A percentile compares a stretch with the other conserved stretches of the same genome.
Evolutionary conservation across 768 basidiomycete genomes (phyloP).

Genomic region (Kondoa subrosea): DNA sequence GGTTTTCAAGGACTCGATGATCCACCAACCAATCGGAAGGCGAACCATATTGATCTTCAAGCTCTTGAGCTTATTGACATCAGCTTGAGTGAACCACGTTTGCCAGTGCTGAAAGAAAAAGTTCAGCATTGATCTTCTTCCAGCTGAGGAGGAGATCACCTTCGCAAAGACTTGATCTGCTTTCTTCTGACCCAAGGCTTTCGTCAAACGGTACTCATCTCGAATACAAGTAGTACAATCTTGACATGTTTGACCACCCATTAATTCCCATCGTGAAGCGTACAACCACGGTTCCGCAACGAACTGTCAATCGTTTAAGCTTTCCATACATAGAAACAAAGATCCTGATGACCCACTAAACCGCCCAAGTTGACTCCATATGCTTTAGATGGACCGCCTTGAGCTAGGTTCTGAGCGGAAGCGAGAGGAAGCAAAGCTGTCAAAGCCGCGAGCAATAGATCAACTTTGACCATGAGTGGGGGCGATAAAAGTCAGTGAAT

Average conservation of each 20-base stretch:
- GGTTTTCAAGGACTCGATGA: not conserved
- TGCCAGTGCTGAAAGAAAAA: not conserved
- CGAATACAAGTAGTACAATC: not conserved
- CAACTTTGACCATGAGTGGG: not conserved
- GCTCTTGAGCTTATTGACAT: not conserved
- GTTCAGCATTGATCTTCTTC: not conserved
- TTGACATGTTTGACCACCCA: not conserved
- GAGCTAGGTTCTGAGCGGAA: not conserved
- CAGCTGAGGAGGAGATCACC: not conserved
- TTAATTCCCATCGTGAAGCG: not conserved
- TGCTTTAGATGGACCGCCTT: not conserved
- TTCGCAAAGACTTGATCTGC: not conserved
- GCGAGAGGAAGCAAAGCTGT: not conserved
- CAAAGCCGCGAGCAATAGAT: not conserved
- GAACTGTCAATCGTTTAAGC: too few species aligned
- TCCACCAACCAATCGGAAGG: constrained; percentile 2
- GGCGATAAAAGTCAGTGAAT: too few species aligned
- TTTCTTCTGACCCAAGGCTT: not conserved
- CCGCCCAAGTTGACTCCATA: not conserved
- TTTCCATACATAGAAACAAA: not conserved
- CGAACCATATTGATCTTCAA: constrained; percentile 4
- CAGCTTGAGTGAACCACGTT: not conserved
- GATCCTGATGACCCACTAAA: not conserved
- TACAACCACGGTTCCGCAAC: too few species aligned
- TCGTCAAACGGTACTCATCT: not conserved